Evolutionary conservation across 2,329 filamentous ascomycete species (phyloP).

Genomic region (Aschersonia sp.): DNA sequence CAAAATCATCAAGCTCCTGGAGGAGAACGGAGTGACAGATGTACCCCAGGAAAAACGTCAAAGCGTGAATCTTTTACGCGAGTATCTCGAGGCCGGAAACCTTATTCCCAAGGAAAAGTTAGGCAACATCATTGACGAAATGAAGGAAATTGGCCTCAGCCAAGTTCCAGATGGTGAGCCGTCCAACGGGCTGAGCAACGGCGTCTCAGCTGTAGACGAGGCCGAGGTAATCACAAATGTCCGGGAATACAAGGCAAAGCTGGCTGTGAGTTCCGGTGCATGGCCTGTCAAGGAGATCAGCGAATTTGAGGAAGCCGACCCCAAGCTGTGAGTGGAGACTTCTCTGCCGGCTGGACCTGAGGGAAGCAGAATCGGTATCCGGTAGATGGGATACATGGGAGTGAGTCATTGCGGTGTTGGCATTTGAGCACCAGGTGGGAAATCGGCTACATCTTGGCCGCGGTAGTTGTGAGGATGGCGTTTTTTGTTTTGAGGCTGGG

Average conservation of each 20-base stretch:
- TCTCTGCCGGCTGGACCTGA: too few relatives aligned
- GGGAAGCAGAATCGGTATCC: too few relatives aligned
- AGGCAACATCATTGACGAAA: conserved; percentile 28
- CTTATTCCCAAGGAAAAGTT: conserved; percentile 35
- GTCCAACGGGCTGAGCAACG: conserved; percentile 22
- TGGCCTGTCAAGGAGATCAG: conserved; percentile 59
- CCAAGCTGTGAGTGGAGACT: conserved; percentile 48
- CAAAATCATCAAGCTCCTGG: conserved; percentile 26
- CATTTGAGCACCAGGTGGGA: too few relatives aligned
- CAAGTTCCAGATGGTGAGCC: conserved; percentile 18
- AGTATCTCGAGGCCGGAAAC: conserved; percentile 32
- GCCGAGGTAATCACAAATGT: conserved; percentile 61
- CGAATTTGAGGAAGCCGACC: conserved; percentile 73
- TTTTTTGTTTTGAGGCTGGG: too few relatives aligned
- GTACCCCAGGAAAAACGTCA: conserved; percentile 26
- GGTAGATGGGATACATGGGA: too few relatives aligned
- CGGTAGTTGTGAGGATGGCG: too few relatives aligned
- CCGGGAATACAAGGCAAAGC: conserved; percentile 60
- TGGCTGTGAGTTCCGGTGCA: conserved; percentile 60
- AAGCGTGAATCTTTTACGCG: conserved; percentile 34
- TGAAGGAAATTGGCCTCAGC: conserved; percentile 28
- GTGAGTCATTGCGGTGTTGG: too few relatives aligned
- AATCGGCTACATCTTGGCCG: too few relatives aligned
- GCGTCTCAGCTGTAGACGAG: conserved; percentile 21
- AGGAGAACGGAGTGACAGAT: conserved; percentile 19